Conservation (phyloP, 768 basidiomycete genomes). For the Solioccasus polychromus region DNA sequence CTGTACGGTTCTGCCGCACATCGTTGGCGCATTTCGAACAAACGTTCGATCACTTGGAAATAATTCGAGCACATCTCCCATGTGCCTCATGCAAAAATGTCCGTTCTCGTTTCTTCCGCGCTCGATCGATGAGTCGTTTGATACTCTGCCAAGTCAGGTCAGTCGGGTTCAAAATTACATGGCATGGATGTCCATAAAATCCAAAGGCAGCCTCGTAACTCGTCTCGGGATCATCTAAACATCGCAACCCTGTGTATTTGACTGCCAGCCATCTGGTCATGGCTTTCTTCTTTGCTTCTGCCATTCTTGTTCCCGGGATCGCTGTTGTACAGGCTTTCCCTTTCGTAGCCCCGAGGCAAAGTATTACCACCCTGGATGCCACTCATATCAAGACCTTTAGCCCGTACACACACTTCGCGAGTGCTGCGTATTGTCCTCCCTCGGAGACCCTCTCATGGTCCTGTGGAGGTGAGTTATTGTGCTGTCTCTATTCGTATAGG, state of each 20-base stretch:
- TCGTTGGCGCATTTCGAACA: neutral
- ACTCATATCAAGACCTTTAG: constrained; percentile 41
- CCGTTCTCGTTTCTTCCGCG: neutral
- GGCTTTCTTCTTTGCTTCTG: constrained; percentile 1
- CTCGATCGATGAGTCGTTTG: too few species aligned
- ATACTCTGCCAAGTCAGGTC: too few species aligned
- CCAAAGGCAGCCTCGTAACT: neutral
- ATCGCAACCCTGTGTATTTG: neutral
- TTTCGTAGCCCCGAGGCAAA: constrained; percentile 29
- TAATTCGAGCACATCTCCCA: too few species aligned
- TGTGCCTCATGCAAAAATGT: neutral
- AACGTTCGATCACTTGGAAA: too few species aligned
- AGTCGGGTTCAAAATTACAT: too few species aligned
- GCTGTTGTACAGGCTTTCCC: constrained; percentile 14
- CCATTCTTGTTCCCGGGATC: constrained; percentile 14
- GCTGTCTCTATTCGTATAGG: neutral
- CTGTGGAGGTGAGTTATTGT: constrained; percentile 44
- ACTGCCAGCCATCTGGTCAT: constrained; percentile 26
- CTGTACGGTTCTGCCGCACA: too few species aligned
- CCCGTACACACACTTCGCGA: constrained; percentile 49
- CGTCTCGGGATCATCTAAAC: neutral
- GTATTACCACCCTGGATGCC: constrained; percentile 36
- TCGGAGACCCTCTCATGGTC: constrained; percentile 41
- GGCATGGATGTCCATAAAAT: constrained; percentile 6
- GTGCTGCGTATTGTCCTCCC: constrained; percentile 45